A percentile compares a stretch with the other conserved stretches of the same genome.
Conservation (phyloP, 768 basidiomycete genomes). For the Tricholoma matsutake region DNA sequence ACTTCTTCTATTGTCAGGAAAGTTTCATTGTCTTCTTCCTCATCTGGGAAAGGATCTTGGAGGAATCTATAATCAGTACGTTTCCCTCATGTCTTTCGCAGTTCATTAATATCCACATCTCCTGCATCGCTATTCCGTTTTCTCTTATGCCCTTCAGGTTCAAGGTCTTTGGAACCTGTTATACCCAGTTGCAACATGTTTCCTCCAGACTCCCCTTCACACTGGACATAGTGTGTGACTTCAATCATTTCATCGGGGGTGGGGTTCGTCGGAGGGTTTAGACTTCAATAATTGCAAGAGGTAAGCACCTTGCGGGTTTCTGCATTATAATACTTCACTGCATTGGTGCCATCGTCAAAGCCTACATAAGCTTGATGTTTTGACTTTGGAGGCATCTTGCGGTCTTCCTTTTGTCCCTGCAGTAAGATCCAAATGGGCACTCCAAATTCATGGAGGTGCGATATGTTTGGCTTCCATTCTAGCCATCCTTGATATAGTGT, state of each 20-base stretch:
- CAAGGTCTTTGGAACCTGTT: neutral
- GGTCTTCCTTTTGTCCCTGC: conserved; percentile 5
- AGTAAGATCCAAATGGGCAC: no score
- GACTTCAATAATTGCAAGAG: no score
- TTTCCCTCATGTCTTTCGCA: neutral
- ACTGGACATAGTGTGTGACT: neutral
- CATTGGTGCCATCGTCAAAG: conserved; percentile 3
- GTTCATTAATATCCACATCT: neutral
- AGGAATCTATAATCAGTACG: neutral
- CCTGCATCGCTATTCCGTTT: neutral
- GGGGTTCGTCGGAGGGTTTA: no score
- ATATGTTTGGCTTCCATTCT: no score
- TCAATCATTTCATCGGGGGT: neutral
- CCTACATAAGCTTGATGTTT: neutral
- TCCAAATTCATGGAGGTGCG: neutral
- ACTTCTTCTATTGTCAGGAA: neutral
- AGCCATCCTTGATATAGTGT: no score
- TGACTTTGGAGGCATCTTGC: neutral
- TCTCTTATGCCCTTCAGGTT: neutral
- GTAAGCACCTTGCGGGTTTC: neutral
- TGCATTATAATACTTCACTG: no score
- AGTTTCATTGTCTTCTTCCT: neutral
- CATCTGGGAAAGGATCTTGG: neutral
- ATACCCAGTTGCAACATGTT: neutral
- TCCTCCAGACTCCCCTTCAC: neutral